Evolutionary conservation across 2,329 filamentous ascomycete species (phyloP), one percentile per base, ranked within the genome.

Genomic region (Paecilomyces sp.): DNA sequence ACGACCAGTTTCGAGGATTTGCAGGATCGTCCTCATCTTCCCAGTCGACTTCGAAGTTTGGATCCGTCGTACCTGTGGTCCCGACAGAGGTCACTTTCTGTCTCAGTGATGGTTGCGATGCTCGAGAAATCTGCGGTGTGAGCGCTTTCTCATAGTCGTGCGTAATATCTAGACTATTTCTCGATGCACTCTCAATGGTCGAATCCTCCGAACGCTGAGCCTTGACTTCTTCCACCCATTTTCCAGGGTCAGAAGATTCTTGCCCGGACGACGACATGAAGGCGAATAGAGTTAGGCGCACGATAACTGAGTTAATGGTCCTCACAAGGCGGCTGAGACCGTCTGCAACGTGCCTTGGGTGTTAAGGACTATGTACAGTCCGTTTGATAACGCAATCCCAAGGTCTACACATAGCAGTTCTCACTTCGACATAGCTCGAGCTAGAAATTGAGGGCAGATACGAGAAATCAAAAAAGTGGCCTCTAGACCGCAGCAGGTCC

Each of bases 41-140:
- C 70, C 90, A 92, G 67, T 88, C 86, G 58, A 93, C 82, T 74
- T 94, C 90, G 67, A 86, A 93, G 30, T 85, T 83, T 30, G 81
- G 83, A 63, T 83, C 79, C 15, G 74, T 68, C 2, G 79, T 81
- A 28, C 71, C 74, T 57, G 74, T 76, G 4, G 79, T 81, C 9
- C 74, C 74, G 33, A 77, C 68, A 1, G 80, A 81, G 1, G 78
- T 78, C 18, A 75, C 73, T 47, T 76, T 76, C 57, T 71, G 73
- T 11, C 75, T 71, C 51, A 76, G 64, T 5, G 72, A 73, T 11
- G 76, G 70, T 13, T 68, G 64, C 11, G 74, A 75, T 9, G 64
- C 57, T 24, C 67, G 66, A 22, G 72, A 74, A 8, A 69, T 62
- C 36, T 66, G 69, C 6, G 68, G 71, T 1, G 71, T 70, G 36